Evolutionary conservation across 768 basidiomycete genomes (phyloP), one percentile per base, ranked within the genome.

Genomic region (Fomitopsis pulvina): DNA sequence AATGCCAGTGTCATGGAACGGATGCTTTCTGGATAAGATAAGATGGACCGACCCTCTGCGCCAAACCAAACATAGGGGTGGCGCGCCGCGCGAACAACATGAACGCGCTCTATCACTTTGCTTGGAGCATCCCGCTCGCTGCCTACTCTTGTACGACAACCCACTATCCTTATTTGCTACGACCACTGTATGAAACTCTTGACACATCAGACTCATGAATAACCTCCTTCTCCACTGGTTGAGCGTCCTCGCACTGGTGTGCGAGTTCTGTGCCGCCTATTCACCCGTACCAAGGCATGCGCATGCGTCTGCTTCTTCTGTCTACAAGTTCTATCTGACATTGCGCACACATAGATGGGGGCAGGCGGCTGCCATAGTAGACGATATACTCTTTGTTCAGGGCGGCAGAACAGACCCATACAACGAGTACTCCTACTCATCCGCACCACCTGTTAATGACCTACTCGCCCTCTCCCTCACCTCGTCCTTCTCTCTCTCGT

Each of bases 301-400:
- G 11, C 20, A 30, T 18, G 21, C 18, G 25, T 41, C 38, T 37
- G 22, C 18, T 28, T 24, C 29, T 26, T 30, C 25, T 4, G 16
- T 47, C 21, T 42, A 24, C 26, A 10, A 18, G 20, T 24, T 20
- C n/a, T n/a, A 38, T 47, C 25, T 16, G 3, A 24, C n/a, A n/a
- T n/a, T n/a, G n/a, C n/a, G n/a, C n/a, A 9, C 25, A 9, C 28
- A 25, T 48, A 93, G 92, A 72, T 95, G 92, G 92, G 92, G 84
- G 25, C 89, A 91, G 55, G 86, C 87, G 4, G 68, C 71, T 0
- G 75, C 80, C 18, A 59, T 85, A 38, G 63, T 85, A 21, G 71
- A 77, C 58, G 73, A 79, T 53, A 71, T 72, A 10, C 70, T 94
- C 38, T 81, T 81, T 61, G 68, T 93, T 37, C 82, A 87, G 51